phyloP scores from a whole-genome alignment of 73 alveolate genomes.

The Paramecium sonneborni region DNA sequence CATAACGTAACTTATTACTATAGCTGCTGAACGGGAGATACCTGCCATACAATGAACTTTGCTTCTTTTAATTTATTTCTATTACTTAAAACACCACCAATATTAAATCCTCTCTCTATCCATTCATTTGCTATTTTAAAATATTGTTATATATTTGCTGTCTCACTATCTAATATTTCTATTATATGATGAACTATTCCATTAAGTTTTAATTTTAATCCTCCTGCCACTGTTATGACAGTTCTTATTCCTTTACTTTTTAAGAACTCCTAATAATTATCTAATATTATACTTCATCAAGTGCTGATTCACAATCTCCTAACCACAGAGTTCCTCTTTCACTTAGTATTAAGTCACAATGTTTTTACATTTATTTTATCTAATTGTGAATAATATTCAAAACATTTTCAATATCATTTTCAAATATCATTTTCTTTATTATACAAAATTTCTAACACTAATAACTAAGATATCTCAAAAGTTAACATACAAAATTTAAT shows the following conservation, averaged over 20 bases:
- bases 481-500: background rate
- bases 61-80: background rate
- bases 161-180: background rate
- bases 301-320: background rate
- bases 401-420: background rate
- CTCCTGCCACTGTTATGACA: constrained; percentile 4
- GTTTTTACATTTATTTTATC: constrained; percentile 1
- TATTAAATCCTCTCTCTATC: constrained; percentile 17
- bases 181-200: background rate
- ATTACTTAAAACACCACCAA: background rate
- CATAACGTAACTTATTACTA: background rate
- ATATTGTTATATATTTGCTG: background rate
- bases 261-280: background rate
- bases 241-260: background rate
- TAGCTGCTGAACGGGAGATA: background rate
- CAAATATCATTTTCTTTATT: background rate
- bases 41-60: constrained; percentile 42
- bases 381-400: background rate
- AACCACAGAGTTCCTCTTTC: background rate
- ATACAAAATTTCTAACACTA: background rate
- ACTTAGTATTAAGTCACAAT: background rate
- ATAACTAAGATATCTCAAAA: background rate
- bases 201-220: background rate
- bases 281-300: background rate
- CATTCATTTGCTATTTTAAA: background rate